Evolutionary conservation across 2,329 filamentous ascomycete genomes (phyloP), one percentile per base, ranked within the genome.

Genomic region (Zasmidium citrigriseum): DNA sequence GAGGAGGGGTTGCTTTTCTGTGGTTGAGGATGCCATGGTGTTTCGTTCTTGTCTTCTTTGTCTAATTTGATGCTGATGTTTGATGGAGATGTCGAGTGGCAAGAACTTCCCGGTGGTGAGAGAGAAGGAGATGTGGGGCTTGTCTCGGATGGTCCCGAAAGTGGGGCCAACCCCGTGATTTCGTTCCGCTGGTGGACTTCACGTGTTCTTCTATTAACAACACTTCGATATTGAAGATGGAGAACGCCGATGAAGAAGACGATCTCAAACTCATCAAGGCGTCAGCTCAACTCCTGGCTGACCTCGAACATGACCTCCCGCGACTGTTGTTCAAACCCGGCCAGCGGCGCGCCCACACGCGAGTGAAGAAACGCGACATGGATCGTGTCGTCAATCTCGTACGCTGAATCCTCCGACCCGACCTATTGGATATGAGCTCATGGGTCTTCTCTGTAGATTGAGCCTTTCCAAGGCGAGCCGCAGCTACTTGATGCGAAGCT

Each of bases 391-490:
- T 76, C 41, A 67, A 66, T 29, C 63, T 73, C 61, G 73, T 74
- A 70, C 48, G 67, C n/a, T 41, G 22, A 18, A 41, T 10, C 16
- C 14, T 46, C 24, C n/a, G 34, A n/a, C 34, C 34, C 18, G 34
- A 41, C 4, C 20, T n/a, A n/a, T 23, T 24, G 27, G 49, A 21
- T 34, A 44, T 24, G n/a, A n/a, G 58, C 63, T 68, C 57, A 70
- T 64, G 58, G 52, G 47, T 53, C 24, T 47, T 41, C n/a, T n/a
- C n/a, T n/a, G 27, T 57, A 78, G 75, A 85, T 99, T 51, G 92
- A 97, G 66, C 87, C 89, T 1, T 99, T 98, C 67, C 93, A 98
- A 80, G 93, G 97, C 79, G 88, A 96, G 64, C 95, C 95, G 18
- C 95, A 99, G 73, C 83, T 98, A 41, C 83, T 99, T 23, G 95